Percentiles rank a stretch among this genome's conserved stretches.
Evolutionary conservation across 768 basidiomycete genomes (phyloP).

Genomic region (Pleurotus pulmonarius): DNA sequence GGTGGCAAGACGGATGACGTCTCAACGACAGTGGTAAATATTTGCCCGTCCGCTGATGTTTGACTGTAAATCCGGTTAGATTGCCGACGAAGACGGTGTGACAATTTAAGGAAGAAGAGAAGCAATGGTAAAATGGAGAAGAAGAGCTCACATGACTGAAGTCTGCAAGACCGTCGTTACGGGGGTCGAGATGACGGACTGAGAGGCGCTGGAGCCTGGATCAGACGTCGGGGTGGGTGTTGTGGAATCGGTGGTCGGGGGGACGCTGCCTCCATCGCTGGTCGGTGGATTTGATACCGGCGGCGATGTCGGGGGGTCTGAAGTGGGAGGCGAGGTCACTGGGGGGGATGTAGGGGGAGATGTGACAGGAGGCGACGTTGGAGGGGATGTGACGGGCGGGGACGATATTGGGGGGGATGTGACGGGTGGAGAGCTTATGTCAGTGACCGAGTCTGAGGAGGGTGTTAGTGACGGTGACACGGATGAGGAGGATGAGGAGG

Average conservation of each 20-base stretch:
- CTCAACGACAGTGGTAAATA: slow-evolving; percentile 21
- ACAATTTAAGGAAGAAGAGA: too few relatives aligned
- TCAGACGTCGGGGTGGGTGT: neutral
- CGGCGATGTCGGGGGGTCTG: neutral
- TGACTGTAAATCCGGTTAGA: neutral
- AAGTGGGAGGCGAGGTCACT: neutral
- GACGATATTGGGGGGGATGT: neutral
- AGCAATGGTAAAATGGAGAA: too few relatives aligned
- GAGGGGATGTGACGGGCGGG: neutral
- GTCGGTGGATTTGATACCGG: neutral
- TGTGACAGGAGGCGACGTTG: neutral
- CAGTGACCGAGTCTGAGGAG: neutral
- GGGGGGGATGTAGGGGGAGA: neutral
- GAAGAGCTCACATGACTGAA: slow-evolving; percentile 4
- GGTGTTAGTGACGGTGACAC: neutral
- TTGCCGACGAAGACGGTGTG: neutral
- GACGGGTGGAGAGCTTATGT: neutral
- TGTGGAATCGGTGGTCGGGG: neutral
- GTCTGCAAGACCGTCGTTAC: slow-evolving; percentile 1
- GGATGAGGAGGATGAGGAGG: slow-evolving; percentile 10
- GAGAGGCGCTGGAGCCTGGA: neutral
- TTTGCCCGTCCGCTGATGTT: slow-evolving; percentile 22
- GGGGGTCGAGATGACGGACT: slow-evolving; percentile 2
- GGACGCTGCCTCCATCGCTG: neutral
- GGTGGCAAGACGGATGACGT: slow-evolving; percentile 23